Conservation (phyloP, 371 early-diverging fungal genomes). For the Mortierella sp. region DNA sequence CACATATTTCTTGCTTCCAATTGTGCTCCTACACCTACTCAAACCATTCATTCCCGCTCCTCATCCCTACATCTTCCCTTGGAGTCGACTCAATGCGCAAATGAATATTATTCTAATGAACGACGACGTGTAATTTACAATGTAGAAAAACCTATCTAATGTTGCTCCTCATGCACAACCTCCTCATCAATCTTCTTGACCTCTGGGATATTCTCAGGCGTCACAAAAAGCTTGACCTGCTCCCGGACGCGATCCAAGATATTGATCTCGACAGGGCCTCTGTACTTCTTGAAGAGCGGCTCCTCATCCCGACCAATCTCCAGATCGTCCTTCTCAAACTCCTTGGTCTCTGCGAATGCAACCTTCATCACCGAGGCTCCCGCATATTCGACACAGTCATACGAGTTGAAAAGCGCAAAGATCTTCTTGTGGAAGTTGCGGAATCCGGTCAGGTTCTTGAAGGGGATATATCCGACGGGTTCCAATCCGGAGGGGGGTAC, state of each 20-base stretch:
- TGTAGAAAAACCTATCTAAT: neutral
- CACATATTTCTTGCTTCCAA: too few species aligned
- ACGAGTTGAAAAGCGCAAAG: slow-evolving; percentile 71
- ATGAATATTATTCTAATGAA: neutral
- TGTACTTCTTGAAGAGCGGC: slow-evolving; percentile 50
- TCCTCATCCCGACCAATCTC: slow-evolving; percentile 70
- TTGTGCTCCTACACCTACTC: too few species aligned
- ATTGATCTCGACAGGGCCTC: slow-evolving; percentile 50
- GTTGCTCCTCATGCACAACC: slow-evolving; percentile 7
- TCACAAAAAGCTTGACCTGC: slow-evolving; percentile 50
- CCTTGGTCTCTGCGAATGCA: slow-evolving; percentile 68
- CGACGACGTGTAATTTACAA: slow-evolving; percentile 1
- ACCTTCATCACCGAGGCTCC: slow-evolving; percentile 69
- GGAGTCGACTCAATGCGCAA: neutral
- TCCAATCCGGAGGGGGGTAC: slow-evolving; percentile 64
- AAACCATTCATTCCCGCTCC: neutral
- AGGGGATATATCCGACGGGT: slow-evolving; percentile 76
- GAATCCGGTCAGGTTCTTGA: slow-evolving; percentile 78
- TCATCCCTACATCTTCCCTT: neutral
- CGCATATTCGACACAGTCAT: slow-evolving; percentile 69
- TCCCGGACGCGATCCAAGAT: slow-evolving; percentile 44
- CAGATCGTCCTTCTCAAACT: slow-evolving; percentile 64
- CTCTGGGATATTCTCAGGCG: slow-evolving; percentile 39
- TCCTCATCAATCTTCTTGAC: slow-evolving; percentile 16
- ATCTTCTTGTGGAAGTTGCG: slow-evolving; percentile 72